Evolutionary conservation across 2,329 filamentous ascomycete species (phyloP).

Genomic region (Penicillium sp.): DNA sequence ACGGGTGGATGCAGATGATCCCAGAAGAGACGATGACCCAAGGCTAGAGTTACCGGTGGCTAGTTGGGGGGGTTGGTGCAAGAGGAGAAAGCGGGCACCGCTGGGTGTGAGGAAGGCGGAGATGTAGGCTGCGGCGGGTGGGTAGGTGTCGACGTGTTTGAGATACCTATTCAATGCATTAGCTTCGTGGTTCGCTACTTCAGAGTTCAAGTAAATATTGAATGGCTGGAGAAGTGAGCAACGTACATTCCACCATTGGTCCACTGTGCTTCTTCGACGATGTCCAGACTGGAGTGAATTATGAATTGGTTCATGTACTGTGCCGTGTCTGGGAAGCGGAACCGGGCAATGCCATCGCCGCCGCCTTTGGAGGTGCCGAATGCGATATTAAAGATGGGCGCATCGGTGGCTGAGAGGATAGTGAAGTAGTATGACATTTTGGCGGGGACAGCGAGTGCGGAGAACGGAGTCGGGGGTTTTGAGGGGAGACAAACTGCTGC

Average conservation of each 20-base stretch:
- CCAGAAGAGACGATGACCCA: conserved; percentile 30
- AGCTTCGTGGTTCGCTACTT: background rate
- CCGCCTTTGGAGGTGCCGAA: conserved; percentile 96
- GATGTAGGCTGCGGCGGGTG: conserved; percentile 75
- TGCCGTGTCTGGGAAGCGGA: conserved; percentile 82
- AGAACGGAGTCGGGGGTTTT: conserved; percentile 1
- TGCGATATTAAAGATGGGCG: conserved; percentile 92
- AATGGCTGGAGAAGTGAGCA: background rate
- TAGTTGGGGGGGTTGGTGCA: conserved; percentile 69
- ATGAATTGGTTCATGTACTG: conserved; percentile 97
- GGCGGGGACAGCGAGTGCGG: conserved; percentile 7
- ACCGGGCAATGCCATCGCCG: conserved; percentile 85
- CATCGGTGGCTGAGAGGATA: conserved; percentile 92
- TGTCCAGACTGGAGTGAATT: conserved; percentile 86
- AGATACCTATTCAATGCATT: conserved; percentile 63
- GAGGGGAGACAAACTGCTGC: conserved; percentile 1
- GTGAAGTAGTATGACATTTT: conserved; percentile 98
- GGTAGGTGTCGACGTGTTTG: conserved; percentile 94
- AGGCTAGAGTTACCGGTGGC: conserved; percentile 29
- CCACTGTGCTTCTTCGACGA: conserved; percentile 97
- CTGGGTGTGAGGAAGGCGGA: conserved; percentile 90
- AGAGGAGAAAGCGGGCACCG: conserved; percentile 88
- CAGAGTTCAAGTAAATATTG: background rate
- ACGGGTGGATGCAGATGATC: conserved; percentile 29
- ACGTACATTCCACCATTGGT: conserved; percentile 72